Base-by-base conservation (phyloP, 305 asterid genomes). In the Solanum hybrid region DNA sequence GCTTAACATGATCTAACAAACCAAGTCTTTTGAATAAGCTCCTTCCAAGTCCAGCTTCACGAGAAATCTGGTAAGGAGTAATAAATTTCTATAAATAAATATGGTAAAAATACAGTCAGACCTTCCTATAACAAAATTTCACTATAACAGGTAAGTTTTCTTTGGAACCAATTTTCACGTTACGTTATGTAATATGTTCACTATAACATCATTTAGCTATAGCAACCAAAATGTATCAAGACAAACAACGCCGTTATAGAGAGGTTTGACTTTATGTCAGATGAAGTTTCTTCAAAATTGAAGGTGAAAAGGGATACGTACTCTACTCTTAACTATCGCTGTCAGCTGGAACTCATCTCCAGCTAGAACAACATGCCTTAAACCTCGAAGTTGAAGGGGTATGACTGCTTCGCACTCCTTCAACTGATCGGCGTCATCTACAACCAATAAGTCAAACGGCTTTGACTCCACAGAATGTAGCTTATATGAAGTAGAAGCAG, bases 21-120 rank as follows among this genome's bases (percentile, higher is more conserved):
- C 95, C 90, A 88, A 96, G 88, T 79, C 99, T 93, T 92, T 92
- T 96, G 85, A 95, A 96, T 89, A 96, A 91, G 91, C 98, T 95
- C 93, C 94, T 95, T 66, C 98, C 98, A 4, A 95, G 93, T 0
- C 94, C 95, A 91, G 95, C 94, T 86, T 91, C 91, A 88, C 86
- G 90, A 27, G 94, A 93, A 45, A 93, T 38, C 98, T 96, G 90
- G n/a, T 38, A 26, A 13, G 3, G 10, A 90, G 64, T 29, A 40
- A 38, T 19, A 31, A 75, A 38, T 5, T 42, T 75, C 14, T 15
- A 88, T 29, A 6, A 76, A 42, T 42, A 86, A 4, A 27, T 10
- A 87, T 9, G 7, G 14, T 78, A 14, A 75, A 14, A 75, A 22
- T 72, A 56, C 17, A 78, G 17, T 10, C 84, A 35, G 2, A 35